Evolutionary conservation across 202 grass and related monocot genomes (phyloP).

Genomic region (Elaeis oleifera): DNA sequence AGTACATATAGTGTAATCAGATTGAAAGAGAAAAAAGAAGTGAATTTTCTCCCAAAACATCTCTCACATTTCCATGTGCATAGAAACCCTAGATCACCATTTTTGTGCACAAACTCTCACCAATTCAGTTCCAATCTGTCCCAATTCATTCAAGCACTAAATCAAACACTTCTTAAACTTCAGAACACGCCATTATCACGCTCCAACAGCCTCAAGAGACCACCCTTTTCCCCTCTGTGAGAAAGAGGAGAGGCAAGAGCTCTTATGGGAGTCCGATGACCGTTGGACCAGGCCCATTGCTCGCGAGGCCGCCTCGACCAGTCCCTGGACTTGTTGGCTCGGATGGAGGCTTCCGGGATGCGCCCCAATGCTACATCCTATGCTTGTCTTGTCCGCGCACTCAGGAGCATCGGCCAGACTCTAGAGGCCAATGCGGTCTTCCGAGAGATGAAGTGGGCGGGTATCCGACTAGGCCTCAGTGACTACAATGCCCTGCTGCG

Average conservation of each 20-base stretch:
- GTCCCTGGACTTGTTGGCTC: constrained; percentile 46
- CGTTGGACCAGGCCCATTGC: constrained; percentile 33
- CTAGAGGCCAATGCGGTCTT: constrained; percentile 76
- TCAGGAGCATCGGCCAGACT: constrained; percentile 36
- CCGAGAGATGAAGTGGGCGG: constrained; percentile 56
- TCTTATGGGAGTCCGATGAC: constrained; percentile 58
- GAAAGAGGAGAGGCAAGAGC: constrained; percentile 42
- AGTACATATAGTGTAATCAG: too few relatives aligned
- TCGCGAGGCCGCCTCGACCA: constrained; percentile 22
- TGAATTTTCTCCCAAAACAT: too few relatives aligned
- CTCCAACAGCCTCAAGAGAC: not conserved
- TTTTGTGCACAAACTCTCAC: too few relatives aligned
- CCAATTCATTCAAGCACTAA: too few relatives aligned
- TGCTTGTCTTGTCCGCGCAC: constrained; percentile 41
- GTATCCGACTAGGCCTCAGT: constrained; percentile 22
- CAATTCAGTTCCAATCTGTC: too few relatives aligned
- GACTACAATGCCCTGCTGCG: constrained; percentile 73
- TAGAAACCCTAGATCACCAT: too few relatives aligned
- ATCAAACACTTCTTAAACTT: too few relatives aligned
- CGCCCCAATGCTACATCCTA: constrained; percentile 34
- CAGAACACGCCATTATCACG: too few relatives aligned
- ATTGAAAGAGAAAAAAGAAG: too few relatives aligned
- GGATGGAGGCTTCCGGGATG: constrained; percentile 50
- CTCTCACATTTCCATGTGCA: too few relatives aligned
- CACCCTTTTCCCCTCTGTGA: not conserved